Percentiles rank a stretch among this genome's conserved stretches.
Evolutionary conservation across 345 rosid species (phyloP).

Genomic region (Rhodomyrtus tomentosa): DNA sequence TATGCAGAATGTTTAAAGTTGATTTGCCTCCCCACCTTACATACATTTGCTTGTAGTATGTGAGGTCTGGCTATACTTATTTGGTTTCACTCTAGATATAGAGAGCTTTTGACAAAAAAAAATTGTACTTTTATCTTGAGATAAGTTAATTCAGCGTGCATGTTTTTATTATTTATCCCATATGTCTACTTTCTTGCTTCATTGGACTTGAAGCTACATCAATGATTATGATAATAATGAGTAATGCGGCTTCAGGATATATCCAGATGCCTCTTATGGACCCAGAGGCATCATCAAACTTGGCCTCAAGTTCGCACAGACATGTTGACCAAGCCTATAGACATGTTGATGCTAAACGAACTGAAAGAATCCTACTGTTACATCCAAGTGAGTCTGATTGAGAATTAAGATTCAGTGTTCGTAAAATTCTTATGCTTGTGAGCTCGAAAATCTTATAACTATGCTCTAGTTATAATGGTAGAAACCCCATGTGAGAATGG

Average conservation of each 20-base stretch:
- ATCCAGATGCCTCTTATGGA: conserved; percentile 95
- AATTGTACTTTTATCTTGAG: neutral
- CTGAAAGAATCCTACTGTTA: conserved; percentile 77
- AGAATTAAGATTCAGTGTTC: neutral
- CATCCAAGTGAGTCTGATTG: conserved; percentile 39
- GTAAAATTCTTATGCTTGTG: neutral
- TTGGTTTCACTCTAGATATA: neutral
- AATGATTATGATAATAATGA: neutral
- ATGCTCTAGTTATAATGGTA: neutral
- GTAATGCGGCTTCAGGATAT: conserved; percentile 48
- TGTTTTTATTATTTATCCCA: neutral
- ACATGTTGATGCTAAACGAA: conserved; percentile 69
- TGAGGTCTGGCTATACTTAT: neutral
- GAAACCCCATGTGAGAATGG: neutral
- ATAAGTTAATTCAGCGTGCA: neutral
- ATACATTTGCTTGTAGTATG: neutral
- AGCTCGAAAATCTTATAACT: neutral
- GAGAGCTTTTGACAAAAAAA: neutral
- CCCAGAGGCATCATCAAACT: conserved; percentile 85
- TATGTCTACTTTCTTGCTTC: neutral
- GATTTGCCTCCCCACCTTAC: neutral
- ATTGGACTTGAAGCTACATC: neutral
- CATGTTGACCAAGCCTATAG: conserved; percentile 67
- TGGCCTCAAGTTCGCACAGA: conserved; percentile 89
- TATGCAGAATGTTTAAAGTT: neutral